Percentiles rank a stretch among this genome's conserved stretches.
phyloP scores from a whole-genome alignment of 495 filamentous ascomycete species.

The Penicillium salamii region DNA sequence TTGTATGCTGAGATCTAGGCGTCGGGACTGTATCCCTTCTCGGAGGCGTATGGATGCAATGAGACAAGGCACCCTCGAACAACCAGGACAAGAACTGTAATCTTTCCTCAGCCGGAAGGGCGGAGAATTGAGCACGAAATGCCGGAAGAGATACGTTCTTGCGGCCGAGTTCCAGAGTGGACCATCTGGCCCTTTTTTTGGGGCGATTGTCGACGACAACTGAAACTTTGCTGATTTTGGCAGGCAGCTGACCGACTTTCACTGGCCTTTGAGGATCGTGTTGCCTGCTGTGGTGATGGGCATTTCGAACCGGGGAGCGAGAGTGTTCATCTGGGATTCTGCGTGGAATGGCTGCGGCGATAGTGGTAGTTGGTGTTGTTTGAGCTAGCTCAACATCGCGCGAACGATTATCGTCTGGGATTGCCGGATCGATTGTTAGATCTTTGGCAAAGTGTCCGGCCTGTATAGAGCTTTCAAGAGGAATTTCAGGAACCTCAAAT shows the following conservation, averaged over 20 bases:
- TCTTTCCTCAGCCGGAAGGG: constrained; percentile 2
- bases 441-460: not conserved
- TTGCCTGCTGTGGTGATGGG: not conserved
- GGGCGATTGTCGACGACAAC: constrained; percentile 5
- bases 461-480: not conserved
- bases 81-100: constrained; percentile 5
- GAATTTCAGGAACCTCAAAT: not conserved
- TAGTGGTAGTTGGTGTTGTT: not conserved
- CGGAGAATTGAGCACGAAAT: constrained; percentile 4
- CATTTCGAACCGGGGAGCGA: not conserved
- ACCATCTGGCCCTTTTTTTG: not conserved
- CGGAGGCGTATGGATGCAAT: constrained; percentile 1
- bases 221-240: constrained; percentile 2
- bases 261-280: not conserved
- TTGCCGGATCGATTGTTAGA: not conserved
- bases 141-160: constrained; percentile 2
- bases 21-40: not conserved
- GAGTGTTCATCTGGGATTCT: not conserved
- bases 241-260: not conserved
- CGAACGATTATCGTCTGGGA: constrained; percentile 2
- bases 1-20: not conserved
- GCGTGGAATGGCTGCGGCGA: not conserved
- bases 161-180: not conserved
- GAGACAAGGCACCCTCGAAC: constrained; percentile 2
- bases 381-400: not conserved